These are phyloP conservation scores for Capsicum rhomboideum DNA, from an alignment of 257 asterid species.

Conservation along the genomic window DNA sequence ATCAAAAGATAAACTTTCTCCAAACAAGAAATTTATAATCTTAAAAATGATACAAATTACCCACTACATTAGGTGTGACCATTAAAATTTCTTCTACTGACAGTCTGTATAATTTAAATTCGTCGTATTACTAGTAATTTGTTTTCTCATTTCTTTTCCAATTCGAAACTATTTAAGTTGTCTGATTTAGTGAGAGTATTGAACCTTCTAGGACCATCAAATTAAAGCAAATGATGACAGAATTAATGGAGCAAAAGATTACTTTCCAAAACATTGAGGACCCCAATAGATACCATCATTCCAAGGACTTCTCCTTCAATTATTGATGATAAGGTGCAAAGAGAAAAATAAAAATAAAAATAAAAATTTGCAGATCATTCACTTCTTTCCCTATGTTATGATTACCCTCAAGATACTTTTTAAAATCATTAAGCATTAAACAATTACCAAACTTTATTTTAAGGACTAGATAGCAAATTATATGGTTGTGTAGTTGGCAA, in stretches of 20 bases:
- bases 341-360: background rate
- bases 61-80: background rate
- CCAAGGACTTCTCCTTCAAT: background rate
- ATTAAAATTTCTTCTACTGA: background rate
- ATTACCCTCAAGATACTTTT: background rate
- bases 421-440: background rate
- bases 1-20: no score
- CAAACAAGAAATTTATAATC: no score
- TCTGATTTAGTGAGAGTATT: background rate
- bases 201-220: background rate
- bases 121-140: background rate
- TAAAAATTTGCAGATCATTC: background rate
- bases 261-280: conserved; percentile 1
- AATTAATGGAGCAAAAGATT: background rate
- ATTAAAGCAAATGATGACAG: background rate
- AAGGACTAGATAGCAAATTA: background rate
- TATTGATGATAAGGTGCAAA: background rate
- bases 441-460: background rate
- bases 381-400: background rate
- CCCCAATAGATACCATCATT: background rate
- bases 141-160: background rate
- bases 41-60: background rate
- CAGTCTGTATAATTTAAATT: background rate
- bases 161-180: background rate
- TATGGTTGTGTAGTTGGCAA: background rate